Evolutionary conservation across 2,329 filamentous ascomycete species (phyloP).

Genomic region (Fusarium pininemorale): DNA sequence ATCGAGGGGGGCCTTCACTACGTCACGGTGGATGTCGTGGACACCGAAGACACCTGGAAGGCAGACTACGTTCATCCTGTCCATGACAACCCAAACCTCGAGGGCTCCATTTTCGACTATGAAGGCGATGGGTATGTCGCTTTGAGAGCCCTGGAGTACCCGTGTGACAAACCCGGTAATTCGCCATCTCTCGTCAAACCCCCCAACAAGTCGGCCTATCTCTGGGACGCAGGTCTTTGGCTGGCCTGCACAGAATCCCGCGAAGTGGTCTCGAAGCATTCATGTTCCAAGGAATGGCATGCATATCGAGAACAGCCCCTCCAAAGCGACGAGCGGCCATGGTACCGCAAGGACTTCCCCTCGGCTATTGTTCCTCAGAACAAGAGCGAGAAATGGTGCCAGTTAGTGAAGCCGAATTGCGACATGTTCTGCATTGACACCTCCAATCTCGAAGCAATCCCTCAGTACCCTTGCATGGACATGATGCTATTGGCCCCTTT

Average conservation of each 20-base stretch:
- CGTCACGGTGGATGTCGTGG: not conserved
- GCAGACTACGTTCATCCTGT: not conserved
- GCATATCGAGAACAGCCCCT: not conserved
- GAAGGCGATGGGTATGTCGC: not conserved
- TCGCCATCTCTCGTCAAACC: not conserved
- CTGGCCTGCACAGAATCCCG: constrained; percentile 9
- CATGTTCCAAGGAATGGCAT: not conserved
- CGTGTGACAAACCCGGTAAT: no score
- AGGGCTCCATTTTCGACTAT: not conserved
- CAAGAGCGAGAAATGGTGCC: not conserved
- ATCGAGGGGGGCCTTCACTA: not conserved
- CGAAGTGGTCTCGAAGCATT: not conserved
- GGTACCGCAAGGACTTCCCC: not conserved
- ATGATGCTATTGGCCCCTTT: not conserved
- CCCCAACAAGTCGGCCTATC: not conserved
- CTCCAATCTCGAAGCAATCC: not conserved
- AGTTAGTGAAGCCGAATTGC: not conserved
- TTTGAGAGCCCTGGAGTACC: not conserved
- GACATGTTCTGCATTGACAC: constrained; percentile 2
- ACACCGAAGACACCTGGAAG: not conserved
- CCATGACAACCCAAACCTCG: not conserved
- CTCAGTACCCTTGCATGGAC: not conserved
- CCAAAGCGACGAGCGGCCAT: not conserved
- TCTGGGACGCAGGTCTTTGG: constrained; percentile 15
- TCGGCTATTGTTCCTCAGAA: not conserved